Conservation (phyloP, 108 stramenopile genomes). For the Nitzschia inconspicua region DNA sequence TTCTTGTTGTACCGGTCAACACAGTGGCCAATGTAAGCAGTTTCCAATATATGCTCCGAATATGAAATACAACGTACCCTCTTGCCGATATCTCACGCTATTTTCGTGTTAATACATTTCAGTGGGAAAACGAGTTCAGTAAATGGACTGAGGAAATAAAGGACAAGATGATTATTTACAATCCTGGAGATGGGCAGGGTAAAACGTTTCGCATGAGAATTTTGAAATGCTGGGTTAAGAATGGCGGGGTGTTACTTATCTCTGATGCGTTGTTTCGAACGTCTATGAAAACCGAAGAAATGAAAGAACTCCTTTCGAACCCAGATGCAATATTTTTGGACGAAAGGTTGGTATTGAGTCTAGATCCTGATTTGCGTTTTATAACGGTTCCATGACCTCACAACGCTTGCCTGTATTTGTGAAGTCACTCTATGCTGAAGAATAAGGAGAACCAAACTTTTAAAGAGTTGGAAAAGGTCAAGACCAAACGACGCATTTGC, state of each 20-base stretch:
- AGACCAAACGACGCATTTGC: constrained; percentile 50
- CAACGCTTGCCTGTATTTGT: not conserved
- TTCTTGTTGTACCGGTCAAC: constrained; percentile 70
- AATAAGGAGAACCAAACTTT: constrained; percentile 35
- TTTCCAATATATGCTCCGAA: no score
- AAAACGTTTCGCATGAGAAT: not conserved
- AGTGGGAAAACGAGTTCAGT: constrained; percentile 69
- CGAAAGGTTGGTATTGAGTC: constrained; percentile 42
- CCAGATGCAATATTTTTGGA: constrained; percentile 64
- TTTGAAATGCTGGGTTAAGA: constrained; percentile 40
- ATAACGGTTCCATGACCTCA: not conserved
- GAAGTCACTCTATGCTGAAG: constrained; percentile 62
- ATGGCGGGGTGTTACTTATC: constrained; percentile 57
- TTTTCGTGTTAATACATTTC: no score
- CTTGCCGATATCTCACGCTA: no score
- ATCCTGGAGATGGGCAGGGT: constrained; percentile 22
- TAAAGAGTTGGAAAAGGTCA: constrained; percentile 40
- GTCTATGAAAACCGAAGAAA: constrained; percentile 12
- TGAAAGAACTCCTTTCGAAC: constrained; percentile 19
- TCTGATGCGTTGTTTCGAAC: constrained; percentile 34
- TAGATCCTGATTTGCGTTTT: no score
- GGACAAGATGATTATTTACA: constrained; percentile 28
- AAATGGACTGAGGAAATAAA: constrained; percentile 57
- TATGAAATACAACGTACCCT: no score
- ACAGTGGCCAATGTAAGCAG: constrained; percentile 56